Base-by-base conservation (phyloP, 352 stramenopile genomes). In the Phytophthora boehmeriae region DNA sequence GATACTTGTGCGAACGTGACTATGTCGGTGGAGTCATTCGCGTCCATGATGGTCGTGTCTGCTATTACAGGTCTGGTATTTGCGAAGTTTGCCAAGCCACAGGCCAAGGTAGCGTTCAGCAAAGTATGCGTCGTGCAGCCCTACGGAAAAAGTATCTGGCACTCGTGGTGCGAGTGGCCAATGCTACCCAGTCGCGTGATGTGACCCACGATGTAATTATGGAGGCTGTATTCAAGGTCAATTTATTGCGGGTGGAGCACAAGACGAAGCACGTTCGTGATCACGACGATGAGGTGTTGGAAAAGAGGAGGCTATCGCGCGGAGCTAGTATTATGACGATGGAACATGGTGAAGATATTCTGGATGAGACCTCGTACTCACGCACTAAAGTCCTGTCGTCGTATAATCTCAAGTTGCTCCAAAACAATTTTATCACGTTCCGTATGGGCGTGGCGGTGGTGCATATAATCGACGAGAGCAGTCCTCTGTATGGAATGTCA, bases 361-460 rank as follows among this genome's bases (percentile, higher is more conserved):
- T 70, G 11, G 42, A 75, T 8, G 61, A 68, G 4, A n/a, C 28
- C 14, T 48, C 59, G 9, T 73, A 60, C 17, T 71, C 72, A 2
- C 16, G 52, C 13, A 71, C 63, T 28, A 80, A 86, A 55, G 68
- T 84, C 32, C 56, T 93, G 0, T 82, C 79, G 25, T 91, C 81
- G 48, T 92, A 93, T 66, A 88, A 92, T 22, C 74, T 95, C 49
- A 83, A 87, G 51, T 61, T 95, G 22, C 34, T 89, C 54, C 86
- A 93, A 35, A 87, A 89, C 63, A 92, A 92, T 38, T 95, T 93
- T 35, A 92, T 95, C 54, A 92, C 85, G 32, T 93, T 95, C 50
- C 86, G 86, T 23, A 91, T 95, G 79, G 83, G 82, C 34, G 66
- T 95, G 17, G 83, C 85, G 3, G 78, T 92, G 8, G 83, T 95